phyloP scores from a whole-genome alignment of 2,329 filamentous ascomycete genomes.

The Ascochyta koolunga region DNA sequence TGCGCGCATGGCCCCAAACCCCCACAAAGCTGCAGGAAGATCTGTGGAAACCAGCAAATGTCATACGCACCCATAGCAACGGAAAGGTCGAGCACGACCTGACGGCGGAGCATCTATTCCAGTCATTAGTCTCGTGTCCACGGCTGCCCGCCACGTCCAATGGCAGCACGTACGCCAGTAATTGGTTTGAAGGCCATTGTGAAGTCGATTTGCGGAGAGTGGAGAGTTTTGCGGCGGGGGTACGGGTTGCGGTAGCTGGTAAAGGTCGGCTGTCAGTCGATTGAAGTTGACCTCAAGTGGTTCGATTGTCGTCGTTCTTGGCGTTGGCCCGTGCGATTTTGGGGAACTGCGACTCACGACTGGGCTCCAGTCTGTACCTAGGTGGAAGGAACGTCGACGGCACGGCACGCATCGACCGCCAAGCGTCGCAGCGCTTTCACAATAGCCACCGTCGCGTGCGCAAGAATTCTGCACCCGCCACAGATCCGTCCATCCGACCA shows the following conservation, averaged over 20 bases:
- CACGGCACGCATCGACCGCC: constrained; percentile 10
- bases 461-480: constrained; percentile 8
- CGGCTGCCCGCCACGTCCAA: constrained; percentile 28
- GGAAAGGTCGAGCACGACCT: constrained; percentile 69
- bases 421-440: constrained; percentile 12
- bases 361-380: constrained; percentile 17
- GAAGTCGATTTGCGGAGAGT: constrained; percentile 29
- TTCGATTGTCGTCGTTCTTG: constrained; percentile 11
- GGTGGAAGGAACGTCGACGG: constrained; percentile 23
- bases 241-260: constrained; percentile 39
- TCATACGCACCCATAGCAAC: constrained; percentile 66
- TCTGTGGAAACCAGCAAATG: not conserved
- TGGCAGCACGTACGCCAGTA: constrained; percentile 55
- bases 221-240: constrained; percentile 38
- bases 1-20: constrained; percentile 13
- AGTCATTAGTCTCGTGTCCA: constrained; percentile 34
- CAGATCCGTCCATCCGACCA: not conserved
- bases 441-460: constrained; percentile 16
- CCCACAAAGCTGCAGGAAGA: not conserved
- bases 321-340: constrained; percentile 24
- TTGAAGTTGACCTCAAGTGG: constrained; percentile 36
- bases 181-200: constrained; percentile 58
- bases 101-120: constrained; percentile 67
- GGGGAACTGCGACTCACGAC: constrained; percentile 20
- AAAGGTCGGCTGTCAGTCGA: constrained; percentile 29